These are phyloP conservation scores for Epichloe aotearoae DNA, from an alignment of 2,329 filamentous ascomycete genomes.

Conservation along the genomic window DNA sequence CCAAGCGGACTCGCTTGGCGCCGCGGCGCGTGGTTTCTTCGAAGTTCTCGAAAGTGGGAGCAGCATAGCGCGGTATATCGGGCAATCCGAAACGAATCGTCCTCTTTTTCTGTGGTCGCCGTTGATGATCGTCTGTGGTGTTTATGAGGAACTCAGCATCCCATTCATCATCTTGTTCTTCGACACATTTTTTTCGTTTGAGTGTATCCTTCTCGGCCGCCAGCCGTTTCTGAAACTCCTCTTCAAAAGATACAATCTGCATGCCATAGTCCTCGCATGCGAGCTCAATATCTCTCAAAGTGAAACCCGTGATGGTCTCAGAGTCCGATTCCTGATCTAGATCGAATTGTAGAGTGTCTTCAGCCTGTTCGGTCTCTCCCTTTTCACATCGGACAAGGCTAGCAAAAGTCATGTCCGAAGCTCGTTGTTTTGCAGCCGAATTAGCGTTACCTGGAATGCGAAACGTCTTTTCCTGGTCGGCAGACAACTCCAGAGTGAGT, in stretches of 20 bases:
- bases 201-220: conserved; percentile 18
- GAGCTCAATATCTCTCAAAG: conserved; percentile 67
- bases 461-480: conserved; percentile 79
- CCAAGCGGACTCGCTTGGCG: conserved; percentile 67
- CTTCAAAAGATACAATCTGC: conserved; percentile 38
- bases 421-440: conserved; percentile 37
- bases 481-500: conserved; percentile 70
- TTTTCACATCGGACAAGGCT: conserved; percentile 33
- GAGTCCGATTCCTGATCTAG: conserved; percentile 39
- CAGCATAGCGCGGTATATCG: conserved; percentile 42
- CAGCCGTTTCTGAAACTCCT: conserved; percentile 20
- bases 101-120: conserved; percentile 55
- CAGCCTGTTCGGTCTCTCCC: conserved; percentile 24
- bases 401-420: conserved; percentile 37
- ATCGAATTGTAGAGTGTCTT: conserved; percentile 28
- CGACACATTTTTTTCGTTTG: conserved; percentile 19
- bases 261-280: conserved; percentile 79
- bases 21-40: conserved; percentile 58
- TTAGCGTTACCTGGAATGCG: conserved; percentile 52
- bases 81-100: conserved; percentile 45
- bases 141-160: conserved; percentile 45
- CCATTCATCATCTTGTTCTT: conserved; percentile 45
- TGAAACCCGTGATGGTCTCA: conserved; percentile 61
- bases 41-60: conserved; percentile 70
- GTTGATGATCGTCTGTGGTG: conserved; percentile 29